Percentiles rank a stretch among this genome's conserved stretches.
Evolutionary conservation across 768 basidiomycete species (phyloP).

Genomic region (Leccinum subgranulosum): DNA sequence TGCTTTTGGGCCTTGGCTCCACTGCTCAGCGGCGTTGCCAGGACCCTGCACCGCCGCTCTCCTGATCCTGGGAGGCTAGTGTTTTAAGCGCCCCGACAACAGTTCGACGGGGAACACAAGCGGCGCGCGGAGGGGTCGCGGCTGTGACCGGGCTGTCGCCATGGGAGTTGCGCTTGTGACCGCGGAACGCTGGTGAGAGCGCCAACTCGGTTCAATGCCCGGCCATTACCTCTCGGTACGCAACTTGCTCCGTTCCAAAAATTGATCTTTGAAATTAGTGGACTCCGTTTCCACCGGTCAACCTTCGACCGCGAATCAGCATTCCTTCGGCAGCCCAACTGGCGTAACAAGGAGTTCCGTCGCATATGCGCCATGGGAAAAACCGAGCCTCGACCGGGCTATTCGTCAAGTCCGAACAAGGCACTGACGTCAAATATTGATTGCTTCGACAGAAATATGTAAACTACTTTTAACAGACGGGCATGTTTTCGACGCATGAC

Average conservation of each 20-base stretch:
- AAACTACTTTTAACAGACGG: not conserved
- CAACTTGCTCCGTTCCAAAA: not conserved
- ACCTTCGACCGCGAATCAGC: not conserved
- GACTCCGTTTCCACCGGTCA: not conserved
- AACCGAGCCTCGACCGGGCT: not conserved
- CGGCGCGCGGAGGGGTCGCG: conserved; percentile 27
- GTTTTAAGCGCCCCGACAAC: conserved; percentile 11
- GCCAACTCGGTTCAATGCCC: not conserved
- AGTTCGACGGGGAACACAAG: conserved; percentile 9
- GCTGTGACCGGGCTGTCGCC: conserved; percentile 15
- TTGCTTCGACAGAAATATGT: not conserved
- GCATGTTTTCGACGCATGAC: not conserved
- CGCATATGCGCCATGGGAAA: not conserved
- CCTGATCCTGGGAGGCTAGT: conserved; percentile 6
- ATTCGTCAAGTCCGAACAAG: not conserved
- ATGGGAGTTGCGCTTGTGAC: conserved; percentile 1
- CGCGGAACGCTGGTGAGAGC: not conserved
- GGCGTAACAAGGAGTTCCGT: not conserved
- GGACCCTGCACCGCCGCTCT: conserved; percentile 20
- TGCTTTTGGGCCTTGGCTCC: conserved; percentile 14
- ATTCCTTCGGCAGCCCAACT: not conserved
- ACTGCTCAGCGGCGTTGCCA: conserved; percentile 31
- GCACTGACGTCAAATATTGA: not conserved
- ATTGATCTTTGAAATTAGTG: not conserved
- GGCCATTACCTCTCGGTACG: not conserved